Evolutionary conservation across 257 asterid species (phyloP), one percentile per base, ranked within the genome.

Genomic region (Leonotis leonurus): DNA sequence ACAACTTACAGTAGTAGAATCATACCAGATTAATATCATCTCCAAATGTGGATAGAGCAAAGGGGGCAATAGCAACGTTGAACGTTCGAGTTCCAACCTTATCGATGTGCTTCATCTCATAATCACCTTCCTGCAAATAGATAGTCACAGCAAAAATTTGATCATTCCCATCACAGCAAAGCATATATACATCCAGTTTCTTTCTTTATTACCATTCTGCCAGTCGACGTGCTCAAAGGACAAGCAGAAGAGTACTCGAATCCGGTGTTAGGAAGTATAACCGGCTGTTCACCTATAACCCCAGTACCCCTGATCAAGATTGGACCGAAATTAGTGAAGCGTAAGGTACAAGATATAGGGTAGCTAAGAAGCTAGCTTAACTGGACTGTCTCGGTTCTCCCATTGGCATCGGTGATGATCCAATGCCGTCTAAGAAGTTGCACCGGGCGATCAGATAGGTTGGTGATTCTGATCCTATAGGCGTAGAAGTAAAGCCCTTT

Each of bases 251-350:
- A 83, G 65, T 88, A 90, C 60, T 90, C 95, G 54, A 90, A 88
- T 41, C 95, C 80, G 9, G 86, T 79, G 17, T 82, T 82, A 53
- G 95, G 96, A 79, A 85, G 95, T 75, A 90, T 71, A 46, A 85
- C 98, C 3, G 98, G 98, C 60, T 90, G 96, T 78, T 90, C 95
- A 12, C 96, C 95, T 44, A 88, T 82, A 50, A 90, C 98, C 43
- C 98, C 98, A 21, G 66, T 61, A 26, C 96, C 96, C 73, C 98
- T 89, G 73, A 26, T 57, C 12, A 36, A 37, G 59, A 62, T 16
- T n/a, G 22, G 24, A 43, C 49, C 16, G 39, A 1, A 10, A 33
- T 33, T 33, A 7, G 39, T 33, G 9, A 16, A 43, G 9, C 49
- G 16, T 14, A 16, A 6, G 4, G 5, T 14, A 8, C 2, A 1